A percentile compares a stretch with the other conserved stretches of the same genome.
Evolutionary conservation across 1,139 yeast genomes (phyloP).

Genomic region (Yamadazyma blattariae): DNA sequence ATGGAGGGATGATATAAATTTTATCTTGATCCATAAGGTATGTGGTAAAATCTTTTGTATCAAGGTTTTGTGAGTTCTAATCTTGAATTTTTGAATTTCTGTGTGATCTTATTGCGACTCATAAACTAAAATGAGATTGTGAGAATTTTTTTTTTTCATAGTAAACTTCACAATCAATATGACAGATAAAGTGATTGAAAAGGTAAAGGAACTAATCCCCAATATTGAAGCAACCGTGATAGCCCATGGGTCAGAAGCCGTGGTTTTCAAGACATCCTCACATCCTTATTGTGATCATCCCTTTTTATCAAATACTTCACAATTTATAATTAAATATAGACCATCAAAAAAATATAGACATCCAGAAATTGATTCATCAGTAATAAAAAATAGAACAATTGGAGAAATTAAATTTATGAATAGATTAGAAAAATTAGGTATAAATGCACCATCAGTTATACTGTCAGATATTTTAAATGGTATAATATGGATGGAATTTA

Average conservation of each 20-base stretch:
- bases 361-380: slow-evolving; percentile 68
- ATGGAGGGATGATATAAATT: slow-evolving; percentile 43
- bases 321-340: slow-evolving; percentile 73
- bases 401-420: slow-evolving; percentile 81
- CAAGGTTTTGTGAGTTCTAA: no score
- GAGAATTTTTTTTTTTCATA: no score
- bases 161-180: no score
- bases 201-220: slow-evolving; percentile 43
- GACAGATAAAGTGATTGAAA: slow-evolving; percentile 41
- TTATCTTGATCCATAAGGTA: neutral
- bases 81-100: no score
- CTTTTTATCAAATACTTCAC: slow-evolving; percentile 13
- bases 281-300: slow-evolving; percentile 58
- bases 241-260: slow-evolving; percentile 96
- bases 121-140: no score
- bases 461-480: slow-evolving; percentile 79
- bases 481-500: slow-evolving; percentile 82
- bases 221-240: slow-evolving; percentile 51
- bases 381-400: slow-evolving; percentile 77
- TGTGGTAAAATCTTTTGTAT: no score
- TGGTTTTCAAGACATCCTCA: slow-evolving; percentile 59
- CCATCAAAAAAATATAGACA: slow-evolving; percentile 91
- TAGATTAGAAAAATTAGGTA: slow-evolving; percentile 52
- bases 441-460: slow-evolving; percentile 66
- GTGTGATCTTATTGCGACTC: no score